Evolutionary conservation across 148 eudicot species (phyloP), one percentile per base, ranked within the genome.

Genomic region (Cornus florida): DNA sequence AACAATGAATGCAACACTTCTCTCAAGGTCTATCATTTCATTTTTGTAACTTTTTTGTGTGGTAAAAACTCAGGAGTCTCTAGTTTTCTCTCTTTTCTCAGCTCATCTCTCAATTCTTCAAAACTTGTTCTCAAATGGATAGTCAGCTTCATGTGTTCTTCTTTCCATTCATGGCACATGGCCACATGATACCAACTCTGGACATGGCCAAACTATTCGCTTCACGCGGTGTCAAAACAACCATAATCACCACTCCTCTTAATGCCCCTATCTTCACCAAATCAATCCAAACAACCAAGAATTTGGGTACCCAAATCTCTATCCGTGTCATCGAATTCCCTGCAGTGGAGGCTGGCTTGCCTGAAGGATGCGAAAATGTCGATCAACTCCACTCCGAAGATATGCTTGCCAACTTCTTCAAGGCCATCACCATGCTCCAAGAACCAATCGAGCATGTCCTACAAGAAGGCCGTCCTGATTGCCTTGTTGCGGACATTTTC

Each of bases 401-500:
- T 19, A 33, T 84, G 80, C 0, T 41, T 28, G 48, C 75, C n/a
- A 69, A 19, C 0, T 28, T 28, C 28, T 28, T 28, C 28, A 28
- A 28, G 28, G 28, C 28, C 28, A 1, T 28, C 28, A 28, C 70
- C 28, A 28, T 75, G 79, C 28, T 28, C 28, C 28, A 28, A 28
- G 0, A 28, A 28, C 28, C 28, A 28, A 0, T 28, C 1, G 75
- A 75, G 16, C 75, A 43, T 22, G 28, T 69, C 22, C 20, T 80
- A 5, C 16, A 7, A 7, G 79, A 76, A 28, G 16, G 1, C 31
- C 48, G 70, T 8, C 89, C 93, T 0, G 7, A 80, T 19, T 86
- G 91, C 69, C 81, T 90, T 0, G 83, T 90, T 11, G 87, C 91
- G 2, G 88, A 82, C 31, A 67, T 80, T 86, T 90, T 88, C 81